A percentile compares a stretch with the other conserved stretches of the same genome.
Conservation (phyloP, 2,329 filamentous ascomycete genomes). For the Neonectria neomacrospora region DNA sequence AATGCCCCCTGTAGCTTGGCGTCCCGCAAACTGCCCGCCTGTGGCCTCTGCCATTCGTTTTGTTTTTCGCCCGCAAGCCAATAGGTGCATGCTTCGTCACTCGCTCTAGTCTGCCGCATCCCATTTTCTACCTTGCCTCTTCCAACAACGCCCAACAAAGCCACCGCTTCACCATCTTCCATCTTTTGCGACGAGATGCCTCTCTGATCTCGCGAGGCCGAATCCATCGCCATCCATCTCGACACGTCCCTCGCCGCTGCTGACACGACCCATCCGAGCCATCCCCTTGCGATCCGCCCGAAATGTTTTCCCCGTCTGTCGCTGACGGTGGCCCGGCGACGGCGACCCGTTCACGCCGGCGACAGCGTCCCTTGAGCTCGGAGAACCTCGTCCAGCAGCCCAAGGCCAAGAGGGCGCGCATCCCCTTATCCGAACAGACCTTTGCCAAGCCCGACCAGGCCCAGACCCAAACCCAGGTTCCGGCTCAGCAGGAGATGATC, state of each 20-base stretch:
- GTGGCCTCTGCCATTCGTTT: constrained; percentile 17
- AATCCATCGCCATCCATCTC: constrained; percentile 38
- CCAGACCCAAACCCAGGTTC: background rate
- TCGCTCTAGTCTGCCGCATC: constrained; percentile 36
- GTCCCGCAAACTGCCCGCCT: constrained; percentile 24
- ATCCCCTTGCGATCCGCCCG: constrained; percentile 39
- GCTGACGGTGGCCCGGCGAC: constrained; percentile 64
- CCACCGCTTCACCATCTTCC: constrained; percentile 36
- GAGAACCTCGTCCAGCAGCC: constrained; percentile 67
- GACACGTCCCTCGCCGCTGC: constrained; percentile 27
- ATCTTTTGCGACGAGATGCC: constrained; percentile 43
- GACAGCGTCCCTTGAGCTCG: constrained; percentile 67
- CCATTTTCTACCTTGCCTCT: constrained; percentile 28
- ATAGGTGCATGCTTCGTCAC: constrained; percentile 45
- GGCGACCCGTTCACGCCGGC: constrained; percentile 69
- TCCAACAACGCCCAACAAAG: constrained; percentile 34
- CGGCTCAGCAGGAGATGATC: constrained; percentile 61
- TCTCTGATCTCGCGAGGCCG: constrained; percentile 41
- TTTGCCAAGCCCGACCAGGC: constrained; percentile 61
- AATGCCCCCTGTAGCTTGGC: constrained; percentile 35
- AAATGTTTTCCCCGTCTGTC: constrained; percentile 70
- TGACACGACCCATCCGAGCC: constrained; percentile 27
- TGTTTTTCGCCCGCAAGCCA: constrained; percentile 43
- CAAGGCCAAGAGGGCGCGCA: constrained; percentile 71
- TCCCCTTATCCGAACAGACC: constrained; percentile 67